Base-by-base conservation (phyloP, 306 rosid species). In the Fagus sylvatica region DNA sequence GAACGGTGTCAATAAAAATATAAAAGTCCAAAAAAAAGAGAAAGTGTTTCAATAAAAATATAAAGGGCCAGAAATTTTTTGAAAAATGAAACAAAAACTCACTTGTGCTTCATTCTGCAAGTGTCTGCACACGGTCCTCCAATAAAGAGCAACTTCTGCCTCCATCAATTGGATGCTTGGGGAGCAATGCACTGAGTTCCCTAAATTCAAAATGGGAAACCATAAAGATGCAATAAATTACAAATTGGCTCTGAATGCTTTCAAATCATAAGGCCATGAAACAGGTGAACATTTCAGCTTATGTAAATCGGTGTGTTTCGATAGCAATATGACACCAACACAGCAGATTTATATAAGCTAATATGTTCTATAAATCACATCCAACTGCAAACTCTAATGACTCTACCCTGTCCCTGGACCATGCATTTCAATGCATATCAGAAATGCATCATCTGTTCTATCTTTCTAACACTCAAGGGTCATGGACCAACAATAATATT, bases 81-180 rank as follows among this genome's bases (percentile, higher is more conserved):
- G 48, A 39, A 39, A 66, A 10, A 32, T 32, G 48, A 66, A 9
- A 17, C 7, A 39, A 22, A 43, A 78, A 85, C 95, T 84, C 89
- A 94, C 98, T 40, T 91, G 94, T 72, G 99, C 99, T 80, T 87
- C 94, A 69, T 80, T 88, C 77, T 90, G 94, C 81, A 95, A 82
- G 84, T 93, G 88, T 74, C 86, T 70, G 83, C 99, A 91, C 60
- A 88, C 83, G 73, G 83, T 83, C 83, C 91, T 92, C 98, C 98
- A 95, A 83, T 87, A 95, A 61, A 95, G 87, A 59, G 99, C 88
- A 77, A 88, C 90, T 83, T 95, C 99, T 10, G 98, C 90, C 79
- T 93, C 98, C 93, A 95, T 89, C 73, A 89, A 84, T 79, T 83
- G 85, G 71, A 93, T 85, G 67, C 74, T 85, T 78, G 94, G 77